These are phyloP conservation scores for Phytophthora constricta DNA, from an alignment of 352 stramenopile genomes.

Conservation along the genomic window DNA sequence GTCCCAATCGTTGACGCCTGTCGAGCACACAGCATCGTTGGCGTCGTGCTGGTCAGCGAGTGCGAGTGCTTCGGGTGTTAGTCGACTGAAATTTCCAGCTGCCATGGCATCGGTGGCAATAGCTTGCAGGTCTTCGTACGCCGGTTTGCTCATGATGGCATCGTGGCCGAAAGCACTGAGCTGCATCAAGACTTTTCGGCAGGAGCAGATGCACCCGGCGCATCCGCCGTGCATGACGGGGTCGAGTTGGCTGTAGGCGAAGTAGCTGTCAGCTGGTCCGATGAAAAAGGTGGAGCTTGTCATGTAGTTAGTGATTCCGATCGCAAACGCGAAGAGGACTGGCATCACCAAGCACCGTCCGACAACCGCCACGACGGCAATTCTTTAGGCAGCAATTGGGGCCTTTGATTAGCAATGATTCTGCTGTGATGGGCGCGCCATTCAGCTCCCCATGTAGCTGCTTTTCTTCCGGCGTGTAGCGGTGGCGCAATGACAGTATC, in stretches of 20 bases:
- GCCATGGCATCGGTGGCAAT: slow-evolving; percentile 1
- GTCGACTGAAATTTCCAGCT: slow-evolving; percentile 8
- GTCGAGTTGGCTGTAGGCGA: slow-evolving; percentile 11
- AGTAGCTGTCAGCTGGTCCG: slow-evolving; percentile 12
- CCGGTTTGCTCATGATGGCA: slow-evolving; percentile 11
- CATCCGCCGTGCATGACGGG: slow-evolving; percentile 15
- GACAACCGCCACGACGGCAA: slow-evolving; percentile 3
- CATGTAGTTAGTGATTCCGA: slow-evolving; percentile 13
- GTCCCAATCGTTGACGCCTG: slow-evolving; percentile 19
- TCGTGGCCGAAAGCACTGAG: slow-evolving; percentile 6
- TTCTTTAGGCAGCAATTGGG: too few relatives aligned
- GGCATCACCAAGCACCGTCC: slow-evolving; percentile 14
- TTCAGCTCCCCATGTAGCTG: too few relatives aligned
- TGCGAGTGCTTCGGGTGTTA: slow-evolving; percentile 9
- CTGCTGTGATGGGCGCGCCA: too few relatives aligned
- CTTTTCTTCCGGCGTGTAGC: too few relatives aligned
- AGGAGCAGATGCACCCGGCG: slow-evolving; percentile 4
- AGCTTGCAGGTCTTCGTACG: slow-evolving; percentile 8
- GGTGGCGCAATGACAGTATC: too few relatives aligned
- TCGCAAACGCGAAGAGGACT: slow-evolving; percentile 5
- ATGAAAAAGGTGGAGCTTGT: slow-evolving; percentile 13
- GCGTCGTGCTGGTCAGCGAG: slow-evolving; percentile 13
- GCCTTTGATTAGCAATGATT: too few relatives aligned
- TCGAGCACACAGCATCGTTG: slow-evolving; percentile 9
- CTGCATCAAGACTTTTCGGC: slow-evolving; percentile 15